Conservation (phyloP, 1,284 basidiomycete genomes). For the Somion occarium region DNA sequence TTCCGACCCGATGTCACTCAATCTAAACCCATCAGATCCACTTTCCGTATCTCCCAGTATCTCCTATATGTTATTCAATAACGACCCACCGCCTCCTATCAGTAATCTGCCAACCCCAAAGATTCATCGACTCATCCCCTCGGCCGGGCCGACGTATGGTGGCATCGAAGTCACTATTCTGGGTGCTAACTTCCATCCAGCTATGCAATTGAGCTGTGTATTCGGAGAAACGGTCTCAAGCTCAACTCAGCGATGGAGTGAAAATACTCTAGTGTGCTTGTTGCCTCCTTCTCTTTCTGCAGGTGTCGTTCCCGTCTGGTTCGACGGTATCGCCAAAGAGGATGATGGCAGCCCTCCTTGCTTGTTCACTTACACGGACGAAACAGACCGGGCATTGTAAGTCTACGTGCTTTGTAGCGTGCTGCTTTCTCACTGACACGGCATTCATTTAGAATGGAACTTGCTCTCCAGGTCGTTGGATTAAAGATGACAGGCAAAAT, state of each 20-base stretch:
- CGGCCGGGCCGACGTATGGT: constrained; percentile 87
- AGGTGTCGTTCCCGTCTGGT: constrained; percentile 89
- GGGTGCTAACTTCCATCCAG: constrained; percentile 82
- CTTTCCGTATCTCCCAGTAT: constrained; percentile 21
- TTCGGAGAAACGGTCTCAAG: constrained; percentile 86
- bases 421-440: constrained; percentile 15
- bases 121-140: constrained; percentile 85
- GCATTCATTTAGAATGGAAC: constrained; percentile 71
- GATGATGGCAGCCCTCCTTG: constrained; percentile 52
- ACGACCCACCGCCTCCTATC: constrained; percentile 39
- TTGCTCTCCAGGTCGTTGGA: constrained; percentile 91
- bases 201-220: constrained; percentile 67
- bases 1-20: constrained; percentile 17
- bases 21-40: constrained; percentile 16
- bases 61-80: constrained; percentile 60
- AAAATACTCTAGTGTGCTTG: constrained; percentile 91
- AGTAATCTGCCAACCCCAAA: constrained; percentile 51
- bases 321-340: constrained; percentile 65
- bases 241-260: constrained; percentile 88
- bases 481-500: constrained; percentile 96
- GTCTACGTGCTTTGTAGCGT: constrained; percentile 30
- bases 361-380: constrained; percentile 87
- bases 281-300: constrained; percentile 81
- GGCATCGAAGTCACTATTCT: constrained; percentile 95
- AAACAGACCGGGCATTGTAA: constrained; percentile 82